Evolutionary conservation across 306 rosid species (phyloP).

Genomic region (Rosa chinensis): DNA sequence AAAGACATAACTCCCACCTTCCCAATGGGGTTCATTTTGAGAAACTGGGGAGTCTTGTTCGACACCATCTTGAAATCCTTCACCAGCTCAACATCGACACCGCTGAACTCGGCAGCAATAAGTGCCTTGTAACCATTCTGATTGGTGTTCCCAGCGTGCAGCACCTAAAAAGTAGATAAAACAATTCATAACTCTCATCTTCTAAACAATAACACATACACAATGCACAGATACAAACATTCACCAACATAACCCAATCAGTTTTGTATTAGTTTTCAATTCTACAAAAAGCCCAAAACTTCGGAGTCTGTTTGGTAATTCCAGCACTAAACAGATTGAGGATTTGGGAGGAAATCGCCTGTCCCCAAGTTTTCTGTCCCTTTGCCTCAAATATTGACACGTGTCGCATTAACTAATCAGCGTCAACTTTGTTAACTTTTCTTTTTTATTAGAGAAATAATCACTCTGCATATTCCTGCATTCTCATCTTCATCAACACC

Average conservation of each 20-base stretch:
- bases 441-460: no score
- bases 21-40: conserved; percentile 77
- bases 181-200: not conserved
- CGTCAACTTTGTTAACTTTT: no score
- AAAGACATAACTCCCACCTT: conserved; percentile 38
- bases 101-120: conserved; percentile 62
- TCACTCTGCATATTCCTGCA: no score
- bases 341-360: no score
- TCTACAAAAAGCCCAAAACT: not conserved
- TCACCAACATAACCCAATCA: not conserved
- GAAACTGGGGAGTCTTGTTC: conserved; percentile 62
- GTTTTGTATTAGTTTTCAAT: not conserved
- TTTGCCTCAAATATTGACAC: no score
- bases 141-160: conserved; percentile 47
- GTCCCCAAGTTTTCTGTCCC: no score
- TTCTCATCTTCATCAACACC: no score
- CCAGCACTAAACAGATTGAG: no score
- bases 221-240: not conserved
- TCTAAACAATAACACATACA: not conserved
- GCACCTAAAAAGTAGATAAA: conserved; percentile 37
- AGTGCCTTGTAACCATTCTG: conserved; percentile 64
- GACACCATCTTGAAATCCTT: conserved; percentile 62
- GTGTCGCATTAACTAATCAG: no score
- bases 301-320: not conserved
- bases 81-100: conserved; percentile 49